Evolutionary conservation across 148 eudicot genomes (phyloP).

Genomic region (Vaccinium corymbosum): DNA sequence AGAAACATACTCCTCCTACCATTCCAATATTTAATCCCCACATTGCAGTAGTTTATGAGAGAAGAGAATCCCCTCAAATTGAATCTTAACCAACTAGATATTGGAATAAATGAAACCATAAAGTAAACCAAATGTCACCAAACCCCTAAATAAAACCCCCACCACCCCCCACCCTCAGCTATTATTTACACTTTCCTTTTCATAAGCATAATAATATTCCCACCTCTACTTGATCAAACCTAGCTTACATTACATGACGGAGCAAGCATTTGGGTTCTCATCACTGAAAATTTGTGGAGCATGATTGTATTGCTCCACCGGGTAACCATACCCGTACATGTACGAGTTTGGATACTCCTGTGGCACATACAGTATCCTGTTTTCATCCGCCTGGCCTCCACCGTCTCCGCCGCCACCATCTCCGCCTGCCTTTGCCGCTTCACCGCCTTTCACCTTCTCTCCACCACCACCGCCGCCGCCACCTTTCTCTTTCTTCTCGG

Average conservation of each 20-base stretch:
- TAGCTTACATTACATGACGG: slow-evolving; percentile 17
- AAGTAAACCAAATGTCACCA: not conserved
- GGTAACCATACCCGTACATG: slow-evolving; percentile 3
- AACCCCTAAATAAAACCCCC: not conserved
- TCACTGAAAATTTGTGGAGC: slow-evolving; percentile 24
- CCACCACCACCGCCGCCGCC: not conserved
- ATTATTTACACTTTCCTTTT: not conserved
- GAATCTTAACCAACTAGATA: slow-evolving; percentile 5
- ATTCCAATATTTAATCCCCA: not conserved
- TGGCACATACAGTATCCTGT: not conserved
- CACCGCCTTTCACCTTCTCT: slow-evolving; percentile 14
- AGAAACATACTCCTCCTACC: no score
- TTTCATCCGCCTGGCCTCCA: slow-evolving; percentile 21
- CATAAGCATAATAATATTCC: not conserved
- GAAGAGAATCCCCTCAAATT: not conserved
- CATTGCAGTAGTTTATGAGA: not conserved
- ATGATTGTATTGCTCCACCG: not conserved
- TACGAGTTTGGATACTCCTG: slow-evolving; percentile 2
- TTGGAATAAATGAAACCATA: slow-evolving; percentile 1
- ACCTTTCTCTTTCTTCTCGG: slow-evolving; percentile 23
- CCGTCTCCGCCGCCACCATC: not conserved
- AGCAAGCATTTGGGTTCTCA: slow-evolving; percentile 31
- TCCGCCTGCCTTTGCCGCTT: not conserved
- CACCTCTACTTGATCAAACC: not conserved
- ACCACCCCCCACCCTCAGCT: not conserved